Evolutionary conservation across 2,329 filamentous ascomycete species (phyloP).

Genomic region (Allantophomopsis cytisporea): DNA sequence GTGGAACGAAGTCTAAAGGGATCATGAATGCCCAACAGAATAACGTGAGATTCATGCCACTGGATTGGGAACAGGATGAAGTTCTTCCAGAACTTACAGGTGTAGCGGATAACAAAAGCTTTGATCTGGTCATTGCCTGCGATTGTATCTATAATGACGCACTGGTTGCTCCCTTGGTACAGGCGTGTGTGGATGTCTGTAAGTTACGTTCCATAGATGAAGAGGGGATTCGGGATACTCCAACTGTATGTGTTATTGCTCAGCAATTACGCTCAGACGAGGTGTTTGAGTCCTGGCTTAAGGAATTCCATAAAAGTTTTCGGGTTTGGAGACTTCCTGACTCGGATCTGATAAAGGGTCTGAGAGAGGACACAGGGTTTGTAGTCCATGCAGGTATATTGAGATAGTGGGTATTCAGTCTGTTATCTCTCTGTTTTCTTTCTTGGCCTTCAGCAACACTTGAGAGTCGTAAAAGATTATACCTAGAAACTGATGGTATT

Average conservation of each 20-base stretch:
- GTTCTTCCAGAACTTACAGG: constrained; percentile 26
- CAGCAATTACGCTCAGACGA: constrained; percentile 80
- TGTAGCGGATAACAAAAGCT: constrained; percentile 24
- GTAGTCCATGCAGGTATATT: constrained; percentile 69
- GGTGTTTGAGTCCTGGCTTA: constrained; percentile 74
- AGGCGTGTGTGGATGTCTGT: constrained; percentile 67
- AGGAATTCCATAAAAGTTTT: constrained; percentile 52
- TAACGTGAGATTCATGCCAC: constrained; percentile 36
- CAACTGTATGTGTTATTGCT: constrained; percentile 67
- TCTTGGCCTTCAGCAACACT: no score
- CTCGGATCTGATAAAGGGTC: constrained; percentile 33
- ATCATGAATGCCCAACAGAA: not conserved
- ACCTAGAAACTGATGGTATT: no score
- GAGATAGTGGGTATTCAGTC: constrained; percentile 12
- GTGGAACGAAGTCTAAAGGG: constrained; percentile 10
- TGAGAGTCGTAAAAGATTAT: no score
- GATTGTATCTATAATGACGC: constrained; percentile 95
- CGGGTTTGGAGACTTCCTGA: constrained; percentile 65
- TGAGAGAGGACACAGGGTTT: constrained; percentile 60
- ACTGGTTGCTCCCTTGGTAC: constrained; percentile 69
- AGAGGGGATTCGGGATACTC: constrained; percentile 13
- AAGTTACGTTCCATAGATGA: constrained; percentile 29
- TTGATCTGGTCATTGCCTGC: constrained; percentile 70
- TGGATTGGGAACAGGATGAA: constrained; percentile 74
- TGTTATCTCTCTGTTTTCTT: no score